Conservation (phyloP, 177 flowering plant species). For the Vitis hybrid region DNA sequence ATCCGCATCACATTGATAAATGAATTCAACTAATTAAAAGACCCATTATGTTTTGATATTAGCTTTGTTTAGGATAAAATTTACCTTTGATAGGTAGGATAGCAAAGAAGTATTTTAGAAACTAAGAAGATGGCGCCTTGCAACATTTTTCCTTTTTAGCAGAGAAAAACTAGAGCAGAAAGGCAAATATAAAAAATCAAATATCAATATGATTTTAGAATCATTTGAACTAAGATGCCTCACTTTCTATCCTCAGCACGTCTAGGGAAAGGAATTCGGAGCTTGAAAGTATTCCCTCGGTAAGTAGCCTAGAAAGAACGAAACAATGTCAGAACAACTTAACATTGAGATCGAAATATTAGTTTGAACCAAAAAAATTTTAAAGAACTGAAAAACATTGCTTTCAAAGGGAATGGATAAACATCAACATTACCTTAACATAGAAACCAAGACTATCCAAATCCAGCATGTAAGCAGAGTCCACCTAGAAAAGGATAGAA, state of each 20-base stretch:
- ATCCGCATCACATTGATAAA: too few relatives aligned
- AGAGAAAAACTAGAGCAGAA: neutral
- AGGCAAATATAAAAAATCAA: neutral
- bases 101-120: neutral
- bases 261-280: constrained; percentile 90
- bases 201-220: neutral
- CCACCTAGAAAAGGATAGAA: constrained; percentile 57
- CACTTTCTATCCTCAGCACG: constrained; percentile 89
- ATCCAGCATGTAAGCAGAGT: constrained; percentile 80
- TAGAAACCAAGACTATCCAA: constrained; percentile 90
- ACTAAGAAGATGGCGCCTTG: neutral
- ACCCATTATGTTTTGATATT: too few relatives aligned
- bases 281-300: constrained; percentile 73
- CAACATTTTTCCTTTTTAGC: neutral
- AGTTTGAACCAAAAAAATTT: neutral
- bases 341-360: neutral
- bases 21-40: too few relatives aligned
- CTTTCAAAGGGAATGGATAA: neutral
- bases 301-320: constrained; percentile 57
- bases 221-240: constrained; percentile 24
- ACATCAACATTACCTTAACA: constrained; percentile 66
- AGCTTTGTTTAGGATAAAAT: too few relatives aligned
- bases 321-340: neutral
- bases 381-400: neutral
- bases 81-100: too few relatives aligned